Conservation (phyloP, 305 asterid species). For the Fraxinus floribunda region DNA sequence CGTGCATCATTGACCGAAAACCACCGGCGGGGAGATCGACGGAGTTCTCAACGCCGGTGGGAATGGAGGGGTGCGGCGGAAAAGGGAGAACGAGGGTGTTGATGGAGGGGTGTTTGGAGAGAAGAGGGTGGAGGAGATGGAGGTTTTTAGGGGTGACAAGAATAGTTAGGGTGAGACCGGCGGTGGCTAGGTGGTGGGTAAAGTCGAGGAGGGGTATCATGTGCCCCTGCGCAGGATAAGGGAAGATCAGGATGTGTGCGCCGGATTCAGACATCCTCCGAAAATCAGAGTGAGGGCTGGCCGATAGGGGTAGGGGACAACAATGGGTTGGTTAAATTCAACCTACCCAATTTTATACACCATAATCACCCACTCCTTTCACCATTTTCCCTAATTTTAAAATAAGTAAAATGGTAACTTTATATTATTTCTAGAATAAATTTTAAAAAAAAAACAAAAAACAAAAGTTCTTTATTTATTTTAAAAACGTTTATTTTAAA, state of each 20-base stretch:
- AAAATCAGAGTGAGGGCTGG: not conserved
- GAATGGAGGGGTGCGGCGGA: slow-evolving; percentile 53
- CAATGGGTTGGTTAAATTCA: no score
- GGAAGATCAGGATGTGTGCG: slow-evolving; percentile 61
- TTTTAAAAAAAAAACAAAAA: no score
- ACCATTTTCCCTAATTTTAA: no score
- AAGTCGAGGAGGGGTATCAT: slow-evolving; percentile 67
- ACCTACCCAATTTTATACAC: no score
- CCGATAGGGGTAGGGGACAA: no score
- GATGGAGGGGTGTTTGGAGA: slow-evolving; percentile 47
- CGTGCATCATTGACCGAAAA: slow-evolving; percentile 47
- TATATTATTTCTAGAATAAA: no score
- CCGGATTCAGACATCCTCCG: not conserved
- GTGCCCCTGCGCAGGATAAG: slow-evolving; percentile 93
- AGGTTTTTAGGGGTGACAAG: slow-evolving; percentile 72
- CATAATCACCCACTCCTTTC: no score
- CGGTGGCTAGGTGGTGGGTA: slow-evolving; percentile 56
- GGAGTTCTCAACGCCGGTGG: slow-evolving; percentile 74
- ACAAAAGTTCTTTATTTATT: no score
- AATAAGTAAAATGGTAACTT: no score
- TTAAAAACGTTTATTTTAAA: no score
- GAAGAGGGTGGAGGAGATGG: slow-evolving; percentile 44
- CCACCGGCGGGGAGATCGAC: slow-evolving; percentile 57
- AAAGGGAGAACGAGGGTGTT: slow-evolving; percentile 63
- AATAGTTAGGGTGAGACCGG: slow-evolving; percentile 54